Conservation (phyloP, 345 rosid genomes). For the Balakata baccata region DNA sequence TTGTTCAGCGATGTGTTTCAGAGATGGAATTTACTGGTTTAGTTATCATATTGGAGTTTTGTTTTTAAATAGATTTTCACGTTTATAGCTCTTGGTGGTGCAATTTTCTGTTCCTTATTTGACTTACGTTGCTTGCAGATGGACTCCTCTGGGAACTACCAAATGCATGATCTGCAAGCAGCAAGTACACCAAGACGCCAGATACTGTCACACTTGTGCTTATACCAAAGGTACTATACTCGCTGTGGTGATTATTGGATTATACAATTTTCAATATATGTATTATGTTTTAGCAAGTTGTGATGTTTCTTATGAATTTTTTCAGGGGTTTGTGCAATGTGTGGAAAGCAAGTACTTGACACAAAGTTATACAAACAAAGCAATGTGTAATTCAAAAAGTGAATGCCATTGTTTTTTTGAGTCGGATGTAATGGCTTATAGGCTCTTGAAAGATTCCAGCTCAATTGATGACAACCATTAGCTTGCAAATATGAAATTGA, state of each 20-base stretch:
- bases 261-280: background rate
- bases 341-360: conserved; percentile 98
- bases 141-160: conserved; percentile 86
- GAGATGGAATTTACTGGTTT: background rate
- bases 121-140: conserved; percentile 43
- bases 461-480: background rate
- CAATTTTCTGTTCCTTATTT: background rate
- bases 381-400: conserved; percentile 50
- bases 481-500: background rate
- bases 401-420: background rate
- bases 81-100: background rate
- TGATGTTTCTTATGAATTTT: conserved; percentile 13
- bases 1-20: too few species aligned
- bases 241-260: background rate
- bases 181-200: conserved; percentile 95
- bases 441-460: background rate
- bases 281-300: background rate
- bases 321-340: conserved; percentile 97
- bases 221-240: conserved; percentile 70
- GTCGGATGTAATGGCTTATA: background rate
- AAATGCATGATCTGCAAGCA: conserved; percentile 97
- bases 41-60: background rate
- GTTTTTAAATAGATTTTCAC: background rate
- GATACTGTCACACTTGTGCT: conserved; percentile 97
- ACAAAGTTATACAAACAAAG: conserved; percentile 96